Conservation (phyloP, 345 rosid genomes). For the Combretum micranthum region DNA sequence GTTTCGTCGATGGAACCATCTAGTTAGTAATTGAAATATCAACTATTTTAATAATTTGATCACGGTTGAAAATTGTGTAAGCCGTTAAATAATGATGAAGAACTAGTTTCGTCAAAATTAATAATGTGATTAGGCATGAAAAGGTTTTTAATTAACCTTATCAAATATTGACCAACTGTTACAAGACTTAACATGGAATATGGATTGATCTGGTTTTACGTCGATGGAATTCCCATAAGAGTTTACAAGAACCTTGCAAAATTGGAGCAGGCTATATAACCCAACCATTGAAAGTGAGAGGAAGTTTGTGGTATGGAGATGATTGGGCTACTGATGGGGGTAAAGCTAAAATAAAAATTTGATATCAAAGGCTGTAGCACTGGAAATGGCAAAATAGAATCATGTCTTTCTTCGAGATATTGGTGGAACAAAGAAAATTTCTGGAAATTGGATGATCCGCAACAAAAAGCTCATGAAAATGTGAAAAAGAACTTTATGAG, state of each 20-base stretch:
- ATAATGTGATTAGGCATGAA: too few relatives aligned
- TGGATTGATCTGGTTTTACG: slow-evolving; percentile 33
- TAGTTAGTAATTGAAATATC: too few relatives aligned
- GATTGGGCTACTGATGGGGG: slow-evolving; percentile 67
- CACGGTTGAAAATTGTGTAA: too few relatives aligned
- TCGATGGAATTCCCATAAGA: slow-evolving; percentile 59
- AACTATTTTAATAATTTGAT: too few relatives aligned
- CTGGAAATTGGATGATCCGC: slow-evolving; percentile 19
- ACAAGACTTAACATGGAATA: not conserved
- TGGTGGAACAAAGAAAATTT: slow-evolving; percentile 55
- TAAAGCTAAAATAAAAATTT: slow-evolving; percentile 34
- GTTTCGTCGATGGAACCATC: too few relatives aligned
- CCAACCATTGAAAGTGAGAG: slow-evolving; percentile 43
- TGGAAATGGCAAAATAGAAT: not conserved
- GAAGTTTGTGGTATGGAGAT: slow-evolving; percentile 62
- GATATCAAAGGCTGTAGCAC: slow-evolving; percentile 31
- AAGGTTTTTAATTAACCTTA: too few relatives aligned
- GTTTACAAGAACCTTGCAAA: slow-evolving; percentile 49
- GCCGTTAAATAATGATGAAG: too few relatives aligned
- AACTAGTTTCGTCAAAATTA: too few relatives aligned
- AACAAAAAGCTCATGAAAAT: slow-evolving; percentile 10
- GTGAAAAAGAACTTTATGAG: slow-evolving; percentile 17
- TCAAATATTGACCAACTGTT: not conserved
- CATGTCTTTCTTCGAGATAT: slow-evolving; percentile 24
- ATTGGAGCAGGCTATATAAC: slow-evolving; percentile 42